Conservation (phyloP, 2,329 filamentous ascomycete genomes). For the Colletotrichum lindemuthianum region DNA sequence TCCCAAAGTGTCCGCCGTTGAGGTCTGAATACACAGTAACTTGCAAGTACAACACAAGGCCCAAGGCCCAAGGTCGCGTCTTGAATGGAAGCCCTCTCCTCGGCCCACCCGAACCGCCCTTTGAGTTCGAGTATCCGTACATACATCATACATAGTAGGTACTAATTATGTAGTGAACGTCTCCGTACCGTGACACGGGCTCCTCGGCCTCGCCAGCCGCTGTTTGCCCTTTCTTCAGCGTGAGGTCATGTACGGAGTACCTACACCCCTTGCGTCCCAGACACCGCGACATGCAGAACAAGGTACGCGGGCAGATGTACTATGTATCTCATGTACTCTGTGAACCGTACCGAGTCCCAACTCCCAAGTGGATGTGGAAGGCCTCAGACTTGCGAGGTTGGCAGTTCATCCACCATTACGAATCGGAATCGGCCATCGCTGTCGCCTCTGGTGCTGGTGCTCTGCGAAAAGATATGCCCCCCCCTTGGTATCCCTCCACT, state of each 20-base stretch:
- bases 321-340: conserved; percentile 11
- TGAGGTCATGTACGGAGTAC: conserved; percentile 31
- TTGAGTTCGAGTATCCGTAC: not conserved
- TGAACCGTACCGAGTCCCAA: not conserved
- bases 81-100: not conserved
- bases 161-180: too few relatives aligned
- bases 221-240: conserved; percentile 31
- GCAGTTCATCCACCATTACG: conserved; percentile 25
- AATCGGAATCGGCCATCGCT: conserved; percentile 10
- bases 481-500: conserved; percentile 1
- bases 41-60: too few relatives aligned
- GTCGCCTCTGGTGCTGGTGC: not conserved
- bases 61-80: not conserved
- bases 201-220: not conserved
- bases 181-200: too few relatives aligned
- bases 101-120: not conserved
- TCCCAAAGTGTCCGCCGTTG: not conserved
- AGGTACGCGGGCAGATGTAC: conserved; percentile 19
- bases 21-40: not conserved
- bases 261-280: conserved; percentile 32
- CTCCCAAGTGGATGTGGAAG: conserved; percentile 20
- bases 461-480: conserved; percentile 17
- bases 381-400: conserved; percentile 28
- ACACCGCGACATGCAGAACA: conserved; percentile 28
- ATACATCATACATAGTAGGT: too few relatives aligned